A percentile compares a stretch with the other conserved stretches of the same genome.
Evolutionary conservation across 2,329 filamentous ascomycete genomes (phyloP).

Genomic region (Aaosphaeria pasadenensis): DNA sequence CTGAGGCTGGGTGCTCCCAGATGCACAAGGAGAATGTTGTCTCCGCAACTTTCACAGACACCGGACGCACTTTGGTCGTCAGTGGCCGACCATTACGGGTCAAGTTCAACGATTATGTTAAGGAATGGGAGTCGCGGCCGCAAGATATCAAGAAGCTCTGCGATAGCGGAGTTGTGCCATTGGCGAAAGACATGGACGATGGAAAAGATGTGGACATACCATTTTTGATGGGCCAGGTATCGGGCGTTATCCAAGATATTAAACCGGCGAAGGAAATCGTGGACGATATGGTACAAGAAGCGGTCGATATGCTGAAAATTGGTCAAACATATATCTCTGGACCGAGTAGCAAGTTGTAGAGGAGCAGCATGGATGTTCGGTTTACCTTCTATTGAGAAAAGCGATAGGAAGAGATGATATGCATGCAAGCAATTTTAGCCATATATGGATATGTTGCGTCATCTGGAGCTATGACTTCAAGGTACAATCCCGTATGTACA

Average conservation of each 20-base stretch:
- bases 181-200: constrained; percentile 79
- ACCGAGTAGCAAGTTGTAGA: constrained; percentile 31
- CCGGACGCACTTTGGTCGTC: constrained; percentile 77
- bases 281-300: constrained; percentile 73
- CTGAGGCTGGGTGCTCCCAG: constrained; percentile 76
- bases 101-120: constrained; percentile 79
- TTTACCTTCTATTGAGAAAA: too few relatives aligned
- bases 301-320: constrained; percentile 37
- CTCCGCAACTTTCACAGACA: constrained; percentile 73
- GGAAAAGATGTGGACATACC: constrained; percentile 81
- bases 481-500: too few relatives aligned
- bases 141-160: constrained; percentile 73
- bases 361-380: too few relatives aligned
- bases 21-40: constrained; percentile 85
- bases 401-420: too few relatives aligned
- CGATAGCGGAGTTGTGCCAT: constrained; percentile 72
- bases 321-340: constrained; percentile 33
- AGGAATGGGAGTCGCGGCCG: constrained; percentile 74
- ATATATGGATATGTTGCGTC: too few relatives aligned
- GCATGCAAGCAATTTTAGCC: too few relatives aligned
- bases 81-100: constrained; percentile 78
- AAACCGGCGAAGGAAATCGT: constrained; percentile 83
- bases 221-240: constrained; percentile 92
- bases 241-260: constrained; percentile 71
- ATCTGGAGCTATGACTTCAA: too few relatives aligned